Base-by-base conservation (phyloP, 768 basidiomycete genomes). In the Amylocystis lapponica region DNA sequence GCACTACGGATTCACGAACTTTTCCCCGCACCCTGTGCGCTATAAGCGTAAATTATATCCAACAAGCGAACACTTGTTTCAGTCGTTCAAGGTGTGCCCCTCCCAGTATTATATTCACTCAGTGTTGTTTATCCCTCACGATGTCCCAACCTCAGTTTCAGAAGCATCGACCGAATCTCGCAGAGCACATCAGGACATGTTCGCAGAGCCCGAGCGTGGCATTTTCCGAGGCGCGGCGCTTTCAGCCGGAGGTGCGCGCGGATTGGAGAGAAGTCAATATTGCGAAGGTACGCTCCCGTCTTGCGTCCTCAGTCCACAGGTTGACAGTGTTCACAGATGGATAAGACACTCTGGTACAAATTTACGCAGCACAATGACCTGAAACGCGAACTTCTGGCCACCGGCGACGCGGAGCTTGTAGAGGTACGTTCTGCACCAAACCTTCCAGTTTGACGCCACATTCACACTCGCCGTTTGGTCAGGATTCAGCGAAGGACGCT, bases 1-100 rank as follows among this genome's bases (percentile, higher is more conserved):
- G 10, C 69, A 83, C 55, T 83, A 84, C 47, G 82, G 79, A 6
- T 84, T 85, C 54, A 83, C 83, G 31, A 84, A 84, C 58, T 85
- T 85, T 59, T 85, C 85, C 9, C 58, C 76, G 1, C 83, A 86
- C 58, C 67, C 76, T 33, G 75, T 87, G 9, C 52, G 66, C 9
- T 80, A 83, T 56, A 70, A 76, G 25, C 77, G 77, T 30, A 81
- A 78, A 55, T 68, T 62, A 41, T 87, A 86, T 55, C 81, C 83
- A 1, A 87, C 84, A 1, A 81, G 81, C 55, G 85, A 86, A 56
- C 85, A 86, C 59, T 71, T 86, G 10, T 86, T 84, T 54, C 84
- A 86, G 51, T 79, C 84, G 2, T 74, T 85, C 64, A 86, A 50
- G 41, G 49, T 50, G 20, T 2, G 47, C 19, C n/a, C n/a, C n/a